Base-by-base conservation (phyloP, 2,329 filamentous ascomycete species). In the Colletotrichum truncatum region DNA sequence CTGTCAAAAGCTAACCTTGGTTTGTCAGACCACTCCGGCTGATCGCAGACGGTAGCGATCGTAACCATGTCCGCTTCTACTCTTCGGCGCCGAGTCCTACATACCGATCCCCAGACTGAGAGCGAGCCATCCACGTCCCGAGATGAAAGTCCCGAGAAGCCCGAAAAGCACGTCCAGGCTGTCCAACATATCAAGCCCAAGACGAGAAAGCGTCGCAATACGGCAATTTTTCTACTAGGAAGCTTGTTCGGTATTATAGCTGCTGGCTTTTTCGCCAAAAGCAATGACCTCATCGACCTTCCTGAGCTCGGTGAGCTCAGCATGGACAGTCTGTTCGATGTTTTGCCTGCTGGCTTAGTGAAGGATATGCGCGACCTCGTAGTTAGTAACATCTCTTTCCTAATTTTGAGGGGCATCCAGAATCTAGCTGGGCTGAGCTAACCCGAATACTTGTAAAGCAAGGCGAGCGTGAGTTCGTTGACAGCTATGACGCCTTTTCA, bases 401-500 rank as follows among this genome's bases (percentile, higher is more conserved):
- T 48, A 16, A 28, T 18, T 10, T 30, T 10, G 34, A 51, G 10
- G 12, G 18, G n/a, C 23, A 34, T 6, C 21, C 28, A 23, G 12
- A 18, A 38, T 36, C 49, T 18, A 45, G 34, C 23, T 66, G 45
- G 39, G 49, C 36, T 32, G 14, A 52, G 39, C 73, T 68, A 56
- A 51, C n/a, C 48, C 39, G 23, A 23, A 48, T 66, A 36, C 64
- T 64, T 45, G 43, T 68, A 71, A 70, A 92, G 91, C 92, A 93
- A 82, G 90, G 91, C 72, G 94, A 98, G 79, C 91, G 93, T 70
- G 93, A 97, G 70, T 80, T 84, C 43, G 88, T 93, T 43, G 91
- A 97, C 69, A 92, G 91, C 73, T 97, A 97, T 79, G 96, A 99
- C 81, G 93, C 94, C 6, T 99, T 99, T 74, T 89, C 94, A 1